phyloP scores from a whole-genome alignment of 768 basidiomycete genomes.

The Trametes punicea region DNA sequence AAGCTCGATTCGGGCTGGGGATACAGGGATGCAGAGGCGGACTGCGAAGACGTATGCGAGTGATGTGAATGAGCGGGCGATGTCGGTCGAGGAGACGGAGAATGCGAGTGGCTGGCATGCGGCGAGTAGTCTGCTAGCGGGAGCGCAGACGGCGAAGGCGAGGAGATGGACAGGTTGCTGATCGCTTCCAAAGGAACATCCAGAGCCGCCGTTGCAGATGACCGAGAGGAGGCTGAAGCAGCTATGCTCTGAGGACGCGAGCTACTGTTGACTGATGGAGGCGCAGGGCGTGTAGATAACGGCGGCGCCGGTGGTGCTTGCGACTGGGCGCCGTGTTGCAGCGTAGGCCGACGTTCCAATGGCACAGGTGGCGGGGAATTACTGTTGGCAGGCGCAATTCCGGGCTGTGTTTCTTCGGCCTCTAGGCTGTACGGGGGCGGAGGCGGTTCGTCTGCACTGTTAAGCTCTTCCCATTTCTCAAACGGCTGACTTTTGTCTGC shows the following conservation, averaged over 20 bases:
- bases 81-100: slow-evolving; percentile 13
- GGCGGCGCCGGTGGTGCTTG: slow-evolving; percentile 6
- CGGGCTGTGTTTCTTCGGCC: slow-evolving; percentile 30
- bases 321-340: background rate
- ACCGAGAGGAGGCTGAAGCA: slow-evolving; percentile 9
- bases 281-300: background rate
- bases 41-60: slow-evolving; percentile 14
- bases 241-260: slow-evolving; percentile 10
- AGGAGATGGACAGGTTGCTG: slow-evolving; percentile 35
- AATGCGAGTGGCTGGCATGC: slow-evolving; percentile 6
- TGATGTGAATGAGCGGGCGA: slow-evolving; percentile 17
- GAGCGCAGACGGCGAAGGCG: slow-evolving; percentile 33
- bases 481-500: slow-evolving; percentile 29
- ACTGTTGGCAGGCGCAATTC: background rate
- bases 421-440: slow-evolving; percentile 71
- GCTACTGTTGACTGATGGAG: slow-evolving; percentile 10
- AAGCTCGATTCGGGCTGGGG: slow-evolving; percentile 4
- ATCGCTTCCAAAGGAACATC: slow-evolving; percentile 37
- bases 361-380: slow-evolving; percentile 8
- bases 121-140: slow-evolving; percentile 7
- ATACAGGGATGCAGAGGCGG: background rate
- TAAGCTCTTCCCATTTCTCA: slow-evolving; percentile 43
- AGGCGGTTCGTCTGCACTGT: slow-evolving; percentile 45
- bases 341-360: slow-evolving; percentile 3
- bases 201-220: slow-evolving; percentile 23